Evolutionary conservation across 208 protist genomes (phyloP).

Genomic region (Strigomonas galati): DNA sequence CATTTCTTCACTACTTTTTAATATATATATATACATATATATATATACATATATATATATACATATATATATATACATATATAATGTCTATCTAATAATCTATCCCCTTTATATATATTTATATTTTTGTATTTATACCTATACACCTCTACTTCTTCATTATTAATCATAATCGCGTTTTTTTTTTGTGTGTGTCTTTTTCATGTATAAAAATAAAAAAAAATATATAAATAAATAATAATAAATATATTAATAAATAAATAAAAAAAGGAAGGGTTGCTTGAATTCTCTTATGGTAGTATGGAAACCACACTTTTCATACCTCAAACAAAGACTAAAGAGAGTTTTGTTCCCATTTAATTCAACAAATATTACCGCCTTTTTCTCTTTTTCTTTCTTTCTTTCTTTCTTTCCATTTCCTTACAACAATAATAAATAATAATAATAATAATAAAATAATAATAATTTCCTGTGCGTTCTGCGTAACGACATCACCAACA

Average conservation of each 20-base stretch:
- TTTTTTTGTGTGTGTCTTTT: too few species aligned
- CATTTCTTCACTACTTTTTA: constrained; percentile 3
- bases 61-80: constrained; percentile 21
- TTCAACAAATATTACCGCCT: neutral
- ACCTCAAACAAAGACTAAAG: neutral
- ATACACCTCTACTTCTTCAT: neutral
- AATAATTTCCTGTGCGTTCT: constrained; percentile 9
- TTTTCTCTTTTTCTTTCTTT: neutral
- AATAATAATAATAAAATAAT: constrained; percentile 15
- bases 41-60: constrained; percentile 14
- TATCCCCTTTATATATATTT: neutral
- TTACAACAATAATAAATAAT: neutral
- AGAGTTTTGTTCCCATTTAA: neutral
- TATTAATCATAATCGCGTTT: neutral
- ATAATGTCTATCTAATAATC: neutral
- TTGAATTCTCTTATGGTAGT: neutral
- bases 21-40: neutral
- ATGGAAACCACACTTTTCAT: neutral
- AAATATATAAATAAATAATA: too few species aligned
- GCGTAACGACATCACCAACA: neutral
- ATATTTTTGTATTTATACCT: neutral
- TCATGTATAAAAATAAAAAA: too few species aligned
- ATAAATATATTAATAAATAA: too few species aligned
- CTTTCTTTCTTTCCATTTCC: neutral
- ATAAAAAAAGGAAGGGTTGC: neutral